Percentiles rank a stretch among this genome's conserved stretches.
Evolutionary conservation across 306 rosid genomes (phyloP).

Genomic region (Malus sylvestris): DNA sequence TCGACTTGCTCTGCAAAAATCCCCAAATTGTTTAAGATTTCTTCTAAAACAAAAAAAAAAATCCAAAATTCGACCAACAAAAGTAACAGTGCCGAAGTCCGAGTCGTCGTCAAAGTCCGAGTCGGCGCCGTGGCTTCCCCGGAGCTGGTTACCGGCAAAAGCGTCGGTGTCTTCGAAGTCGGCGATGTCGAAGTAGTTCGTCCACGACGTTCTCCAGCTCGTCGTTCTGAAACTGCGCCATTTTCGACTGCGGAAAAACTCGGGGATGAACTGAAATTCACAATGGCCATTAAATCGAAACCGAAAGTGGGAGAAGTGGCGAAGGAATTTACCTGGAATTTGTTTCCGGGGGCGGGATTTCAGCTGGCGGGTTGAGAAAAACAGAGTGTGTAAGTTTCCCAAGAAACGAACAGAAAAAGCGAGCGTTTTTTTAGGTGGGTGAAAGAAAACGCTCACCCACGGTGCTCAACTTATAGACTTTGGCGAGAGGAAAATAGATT

Average conservation of each 20-base stretch:
- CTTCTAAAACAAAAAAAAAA: too few species aligned
- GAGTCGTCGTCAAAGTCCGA: constrained; percentile 29
- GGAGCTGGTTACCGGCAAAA: constrained; percentile 19
- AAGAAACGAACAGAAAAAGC: constrained; percentile 11
- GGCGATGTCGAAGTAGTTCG: constrained; percentile 29
- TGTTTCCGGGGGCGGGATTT: background rate
- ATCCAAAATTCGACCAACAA: too few species aligned
- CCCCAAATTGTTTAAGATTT: too few species aligned
- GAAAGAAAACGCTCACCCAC: background rate
- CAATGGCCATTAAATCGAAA: background rate
- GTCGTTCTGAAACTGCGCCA: constrained; percentile 64
- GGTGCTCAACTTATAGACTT: constrained; percentile 21
- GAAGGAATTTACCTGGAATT: background rate
- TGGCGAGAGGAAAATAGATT: too few species aligned
- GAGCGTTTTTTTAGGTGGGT: background rate
- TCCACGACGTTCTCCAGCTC: constrained; percentile 55
- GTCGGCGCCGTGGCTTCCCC: constrained; percentile 8
- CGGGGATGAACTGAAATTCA: background rate
- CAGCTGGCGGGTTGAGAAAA: background rate
- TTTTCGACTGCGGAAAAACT: constrained; percentile 4
- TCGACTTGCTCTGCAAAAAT: too few species aligned
- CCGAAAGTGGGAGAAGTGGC: background rate
- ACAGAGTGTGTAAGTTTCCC: background rate
- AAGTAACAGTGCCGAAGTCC: too few species aligned
- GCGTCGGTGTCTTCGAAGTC: constrained; percentile 38